Base-by-base conservation (phyloP, 208 protist genomes). In the Endotrypanum monterogeii region DNA sequence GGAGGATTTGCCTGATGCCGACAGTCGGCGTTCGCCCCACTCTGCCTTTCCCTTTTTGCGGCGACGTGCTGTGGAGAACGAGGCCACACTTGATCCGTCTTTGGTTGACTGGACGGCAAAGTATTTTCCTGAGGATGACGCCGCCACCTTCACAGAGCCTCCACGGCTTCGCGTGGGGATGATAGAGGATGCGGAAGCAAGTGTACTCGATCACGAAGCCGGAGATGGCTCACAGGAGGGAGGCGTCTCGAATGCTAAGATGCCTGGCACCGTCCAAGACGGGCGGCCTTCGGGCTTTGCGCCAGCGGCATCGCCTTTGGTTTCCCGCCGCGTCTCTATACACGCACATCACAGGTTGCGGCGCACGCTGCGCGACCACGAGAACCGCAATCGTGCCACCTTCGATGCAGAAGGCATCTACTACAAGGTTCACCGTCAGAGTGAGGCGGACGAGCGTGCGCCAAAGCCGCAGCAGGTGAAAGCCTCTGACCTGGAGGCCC, bases 101-200 rank as follows among this genome's bases (percentile, higher is more conserved):
- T 80, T 97, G 28, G 89, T 97, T 32, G 90, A 97, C 68, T 97
- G 93, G 91, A 94, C 93, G n/a, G 90, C 89, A 48, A 95, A 95
- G 81, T 95, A 94, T 77, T 97, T 90, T 67, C 89, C 93, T 7
- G 89, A 94, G 23, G 93, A 97, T 78, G 83, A 87, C 25, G 66
- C 82, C 23, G 55, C 67, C 56, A 95, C 89, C 7, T 95, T 97
- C 71, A 73, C 80, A 4, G 74, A 86, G 41, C 89, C 88, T 35
- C 93, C 90, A 46, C 82, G 85, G 60, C 85, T 92, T 18, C 89
- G 88, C n/a, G 44, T 56, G 4, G 44, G 54, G 30, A 76, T 50
- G 39, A 6, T 51, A 11, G 41, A 61, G 9, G 32, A 20, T 8
- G 37, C 32, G 2, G 66, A 54, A 18, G 65, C 50, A 18, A 25